phyloP scores from a whole-genome alignment of 805 yeast genomes.

The Candida dajiaensis region DNA sequence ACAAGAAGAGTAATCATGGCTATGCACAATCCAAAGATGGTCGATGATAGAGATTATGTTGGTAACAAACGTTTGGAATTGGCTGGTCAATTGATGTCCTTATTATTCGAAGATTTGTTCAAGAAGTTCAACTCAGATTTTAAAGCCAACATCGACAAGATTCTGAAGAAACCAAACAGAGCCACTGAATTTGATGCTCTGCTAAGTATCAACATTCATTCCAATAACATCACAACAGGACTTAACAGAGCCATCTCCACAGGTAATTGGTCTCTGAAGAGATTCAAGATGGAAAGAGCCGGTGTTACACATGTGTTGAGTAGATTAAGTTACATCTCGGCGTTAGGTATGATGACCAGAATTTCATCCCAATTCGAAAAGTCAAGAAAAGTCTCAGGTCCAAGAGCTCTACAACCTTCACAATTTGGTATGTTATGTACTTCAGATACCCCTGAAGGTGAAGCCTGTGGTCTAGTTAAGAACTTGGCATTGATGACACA shows the following conservation, averaged over 20 bases:
- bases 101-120: conserved; percentile 93
- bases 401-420: conserved; percentile 97
- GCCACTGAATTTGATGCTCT: conserved; percentile 95
- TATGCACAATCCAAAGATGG: conserved; percentile 87
- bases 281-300: conserved; percentile 99
- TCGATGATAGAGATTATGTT: conserved; percentile 98
- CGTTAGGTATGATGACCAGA: conserved; percentile 99
- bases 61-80: conserved; percentile 96
- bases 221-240: conserved; percentile 90
- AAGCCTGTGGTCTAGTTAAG: conserved; percentile 98
- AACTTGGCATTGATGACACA: conserved; percentile 97
- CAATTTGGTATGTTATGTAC: conserved; percentile 99
- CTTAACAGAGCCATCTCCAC: conserved; percentile 95
- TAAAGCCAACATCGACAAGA: conserved; percentile 90
- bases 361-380: conserved; percentile 98
- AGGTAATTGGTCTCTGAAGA: conserved; percentile 97
- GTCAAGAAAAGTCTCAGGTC: conserved; percentile 96
- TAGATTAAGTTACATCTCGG: conserved; percentile 86
- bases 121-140: conserved; percentile 94
- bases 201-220: conserved; percentile 81
- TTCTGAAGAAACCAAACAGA: conserved; percentile 87
- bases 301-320: conserved; percentile 97
- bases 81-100: conserved; percentile 95
- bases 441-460: conserved; percentile 99
- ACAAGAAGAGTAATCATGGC: conserved; percentile 95